These are phyloP conservation scores for Solanum medicagineum DNA, from an alignment of 257 asterid genomes.

Conservation along the genomic window DNA sequence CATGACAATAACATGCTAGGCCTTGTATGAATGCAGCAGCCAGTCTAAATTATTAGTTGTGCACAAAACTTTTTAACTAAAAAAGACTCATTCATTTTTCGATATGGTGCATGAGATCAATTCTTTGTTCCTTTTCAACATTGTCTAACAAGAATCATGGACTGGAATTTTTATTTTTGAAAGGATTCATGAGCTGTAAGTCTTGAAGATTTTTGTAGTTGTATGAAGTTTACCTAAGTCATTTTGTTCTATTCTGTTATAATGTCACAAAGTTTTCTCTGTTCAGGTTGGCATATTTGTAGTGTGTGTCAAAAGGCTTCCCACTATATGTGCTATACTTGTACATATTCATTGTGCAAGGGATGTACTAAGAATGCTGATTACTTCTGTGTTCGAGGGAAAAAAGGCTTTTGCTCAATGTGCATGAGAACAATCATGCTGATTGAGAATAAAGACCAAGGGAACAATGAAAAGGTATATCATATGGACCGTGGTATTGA, in stretches of 20 bases:
- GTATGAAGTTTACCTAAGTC: neutral
- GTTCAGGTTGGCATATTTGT: conserved; percentile 88
- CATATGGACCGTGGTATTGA: neutral
- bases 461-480: conserved; percentile 42
- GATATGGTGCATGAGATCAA: neutral
- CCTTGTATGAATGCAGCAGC: neutral
- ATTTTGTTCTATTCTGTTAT: neutral
- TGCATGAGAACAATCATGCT: conserved; percentile 71
- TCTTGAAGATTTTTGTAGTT: neutral
- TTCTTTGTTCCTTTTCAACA: neutral
- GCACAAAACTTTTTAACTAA: neutral
- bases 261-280: neutral
- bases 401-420: conserved; percentile 64
- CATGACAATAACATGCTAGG: neutral
- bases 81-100: neutral
- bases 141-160: neutral
- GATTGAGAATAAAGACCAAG: conserved; percentile 59
- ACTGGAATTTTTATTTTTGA: neutral
- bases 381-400: conserved; percentile 44
- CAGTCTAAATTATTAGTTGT: neutral
- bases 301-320: conserved; percentile 57
- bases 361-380: conserved; percentile 49
- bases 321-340: conserved; percentile 61
- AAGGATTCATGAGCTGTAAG: neutral
- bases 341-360: conserved; percentile 79